Base-by-base conservation (phyloP, 208 protist species). In the Endotrypanum monterogeii region DNA sequence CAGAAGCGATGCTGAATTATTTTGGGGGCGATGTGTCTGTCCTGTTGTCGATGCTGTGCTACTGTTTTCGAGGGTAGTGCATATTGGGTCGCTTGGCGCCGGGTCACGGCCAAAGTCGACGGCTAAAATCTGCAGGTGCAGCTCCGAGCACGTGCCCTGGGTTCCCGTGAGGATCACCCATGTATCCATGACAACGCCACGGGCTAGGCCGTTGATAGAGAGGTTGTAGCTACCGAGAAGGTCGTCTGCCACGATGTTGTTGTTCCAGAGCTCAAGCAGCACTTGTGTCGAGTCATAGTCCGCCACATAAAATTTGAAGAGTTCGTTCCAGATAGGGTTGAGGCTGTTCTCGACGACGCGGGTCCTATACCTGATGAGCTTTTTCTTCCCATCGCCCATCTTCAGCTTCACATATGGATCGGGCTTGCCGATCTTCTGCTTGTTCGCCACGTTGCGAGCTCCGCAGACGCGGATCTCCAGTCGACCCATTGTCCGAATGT, bases 401-500 rank as follows among this genome's bases (percentile, higher is more conserved):
- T 78, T 82, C 23, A 84, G 73, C 83, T 87, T 89, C 41, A 87
- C 80, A 61, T 91, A 88, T 8, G 81, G 86, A 71, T 96, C 92
- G 3, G 84, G 83, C 46, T 78, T 84, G 60, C 84, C 81, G 25
- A 93, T 50, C 65, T 76, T 83, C 67, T 93, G 86, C 65, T 72
- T 73, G 67, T 93, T 84, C 2, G 74, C 79, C 23, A 94, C 74
- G 73, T 93, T 93, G 51, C 89, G 80, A 0, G 89, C 89, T 0
- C 63, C 88, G 71, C 83, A 89, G 30, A 96, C 79, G 37, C 82
- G 84, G 63, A 96, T 83, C 70, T 96, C 88, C 18, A 96, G 68
- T n/a, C 88, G 69, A 30, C 72, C 62, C 68, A 75, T 76, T 11
- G 30, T 50, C 23, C n/a, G 52, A 12, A 32, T 58, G 14, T 57